Conservation (phyloP, 768 basidiomycete species). For the Mrakia blollopis region DNA sequence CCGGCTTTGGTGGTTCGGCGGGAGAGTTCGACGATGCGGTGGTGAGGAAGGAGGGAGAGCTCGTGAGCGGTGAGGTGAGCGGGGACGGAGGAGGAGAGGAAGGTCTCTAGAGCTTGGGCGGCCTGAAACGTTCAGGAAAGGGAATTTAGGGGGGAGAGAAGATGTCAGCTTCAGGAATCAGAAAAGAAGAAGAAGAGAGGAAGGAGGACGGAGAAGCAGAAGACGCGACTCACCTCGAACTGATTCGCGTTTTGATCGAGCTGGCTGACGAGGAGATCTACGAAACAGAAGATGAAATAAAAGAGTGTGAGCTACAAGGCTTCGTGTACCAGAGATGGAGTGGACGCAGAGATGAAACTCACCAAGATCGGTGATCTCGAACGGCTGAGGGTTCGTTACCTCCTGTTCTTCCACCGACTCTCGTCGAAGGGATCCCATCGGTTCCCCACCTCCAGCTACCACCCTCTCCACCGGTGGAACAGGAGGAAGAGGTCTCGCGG, state of each 20-base stretch:
- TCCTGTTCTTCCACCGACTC: not conserved
- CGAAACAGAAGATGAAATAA: not conserved
- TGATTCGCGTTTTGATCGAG: not conserved
- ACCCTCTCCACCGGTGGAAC: not conserved
- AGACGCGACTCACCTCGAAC: not conserved
- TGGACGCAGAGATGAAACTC: not conserved
- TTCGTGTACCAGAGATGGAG: too few species aligned
- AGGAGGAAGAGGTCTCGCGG: not conserved
- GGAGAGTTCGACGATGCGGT: slow-evolving; percentile 28
- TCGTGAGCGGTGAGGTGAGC: slow-evolving; percentile 9
- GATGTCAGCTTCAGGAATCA: not conserved
- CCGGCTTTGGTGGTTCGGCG: slow-evolving; percentile 30
- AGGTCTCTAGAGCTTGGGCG: slow-evolving; percentile 17
- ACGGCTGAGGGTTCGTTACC: not conserved
- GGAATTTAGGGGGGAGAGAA: not conserved
- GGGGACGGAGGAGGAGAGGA: slow-evolving; percentile 24
- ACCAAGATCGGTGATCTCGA: slow-evolving; percentile 8
- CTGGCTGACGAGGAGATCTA: slow-evolving; percentile 15
- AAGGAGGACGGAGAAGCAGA: not conserved
- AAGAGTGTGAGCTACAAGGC: too few species aligned
- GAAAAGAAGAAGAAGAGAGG: not conserved
- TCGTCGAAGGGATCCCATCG: too few species aligned
- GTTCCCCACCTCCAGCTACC: too few species aligned
- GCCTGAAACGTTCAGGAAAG: not conserved
- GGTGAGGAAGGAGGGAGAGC: slow-evolving; percentile 9